These are phyloP conservation scores for Physcomitrium patens DNA, from an alignment of 225 moss, liverwort and hornwort species.

Conservation along the genomic window DNA sequence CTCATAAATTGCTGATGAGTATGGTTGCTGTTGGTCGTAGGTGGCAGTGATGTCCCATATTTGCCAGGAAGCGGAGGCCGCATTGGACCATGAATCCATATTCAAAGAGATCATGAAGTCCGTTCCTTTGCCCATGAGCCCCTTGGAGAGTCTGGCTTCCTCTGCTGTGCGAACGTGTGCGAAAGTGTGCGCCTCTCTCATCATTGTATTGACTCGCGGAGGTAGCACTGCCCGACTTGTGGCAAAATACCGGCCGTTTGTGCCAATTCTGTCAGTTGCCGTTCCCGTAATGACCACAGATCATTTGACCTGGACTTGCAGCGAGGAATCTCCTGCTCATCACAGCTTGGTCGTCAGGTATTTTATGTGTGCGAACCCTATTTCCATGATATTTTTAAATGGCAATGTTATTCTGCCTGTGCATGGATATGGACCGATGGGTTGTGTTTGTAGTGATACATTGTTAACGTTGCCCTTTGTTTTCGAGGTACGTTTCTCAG, in stretches of 20 bases:
- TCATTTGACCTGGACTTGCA: constrained; percentile 85
- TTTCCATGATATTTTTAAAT: not conserved
- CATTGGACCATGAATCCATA: constrained; percentile 79
- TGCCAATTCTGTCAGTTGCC: constrained; percentile 92
- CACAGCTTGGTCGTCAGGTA: constrained; percentile 83
- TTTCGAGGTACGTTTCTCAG: constrained; percentile 9
- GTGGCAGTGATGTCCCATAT: constrained; percentile 81
- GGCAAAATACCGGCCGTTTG: constrained; percentile 87
- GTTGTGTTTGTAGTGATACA: no score
- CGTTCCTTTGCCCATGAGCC: constrained; percentile 94
- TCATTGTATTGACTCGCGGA: constrained; percentile 86
- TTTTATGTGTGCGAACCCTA: not conserved
- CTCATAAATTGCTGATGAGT: no score
- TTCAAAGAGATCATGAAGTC: constrained; percentile 92
- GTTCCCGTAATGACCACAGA: constrained; percentile 95
- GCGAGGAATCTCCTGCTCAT: constrained; percentile 90
- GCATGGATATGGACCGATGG: not conserved
- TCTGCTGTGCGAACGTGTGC: constrained; percentile 95
- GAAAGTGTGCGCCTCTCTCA: constrained; percentile 84
- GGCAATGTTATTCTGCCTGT: not conserved
- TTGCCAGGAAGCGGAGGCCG: constrained; percentile 90
- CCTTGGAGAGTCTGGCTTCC: constrained; percentile 93
- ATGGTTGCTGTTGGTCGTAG: constrained; percentile 21
- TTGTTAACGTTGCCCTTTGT: no score
- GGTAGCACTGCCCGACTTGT: constrained; percentile 93